Conservation (phyloP, 1,139 yeast genomes). For the Sugiyamaella neomexicana region DNA sequence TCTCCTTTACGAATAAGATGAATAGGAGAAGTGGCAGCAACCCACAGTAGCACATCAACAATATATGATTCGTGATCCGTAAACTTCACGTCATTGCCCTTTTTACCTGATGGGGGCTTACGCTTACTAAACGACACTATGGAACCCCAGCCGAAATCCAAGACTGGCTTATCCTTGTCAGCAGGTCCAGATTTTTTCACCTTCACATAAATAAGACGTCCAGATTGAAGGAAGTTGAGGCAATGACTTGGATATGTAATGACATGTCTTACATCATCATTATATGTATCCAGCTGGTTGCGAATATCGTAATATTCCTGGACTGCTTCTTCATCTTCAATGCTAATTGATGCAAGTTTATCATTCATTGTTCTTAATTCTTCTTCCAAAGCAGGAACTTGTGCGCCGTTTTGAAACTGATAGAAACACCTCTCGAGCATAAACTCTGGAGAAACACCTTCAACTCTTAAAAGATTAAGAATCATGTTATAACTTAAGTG, state of each 20-base stretch:
- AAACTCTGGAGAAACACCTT: constrained; percentile 96
- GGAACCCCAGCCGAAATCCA: constrained; percentile 93
- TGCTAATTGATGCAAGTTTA: constrained; percentile 49
- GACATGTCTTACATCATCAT: constrained; percentile 75
- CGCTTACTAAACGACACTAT: constrained; percentile 77
- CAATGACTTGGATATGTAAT: constrained; percentile 92
- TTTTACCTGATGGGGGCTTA: constrained; percentile 26
- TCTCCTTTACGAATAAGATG: constrained; percentile 46
- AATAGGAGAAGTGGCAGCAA: constrained; percentile 66
- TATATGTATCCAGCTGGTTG: constrained; percentile 67
- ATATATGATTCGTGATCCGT: constrained; percentile 86
- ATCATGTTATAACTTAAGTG: constrained; percentile 97
- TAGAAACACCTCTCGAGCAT: constrained; percentile 93
- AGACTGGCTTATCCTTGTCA: constrained; percentile 30
- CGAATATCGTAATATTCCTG: constrained; percentile 81
- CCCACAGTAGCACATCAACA: constrained; percentile 68
- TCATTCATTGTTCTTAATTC: constrained; percentile 55
- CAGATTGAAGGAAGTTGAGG: constrained; percentile 81
- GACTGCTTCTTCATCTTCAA: constrained; percentile 73
- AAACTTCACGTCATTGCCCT: constrained; percentile 41
- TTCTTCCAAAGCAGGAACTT: constrained; percentile 80
- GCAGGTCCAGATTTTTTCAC: constrained; percentile 41
- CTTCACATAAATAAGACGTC: constrained; percentile 74
- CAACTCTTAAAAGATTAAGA: constrained; percentile 91
- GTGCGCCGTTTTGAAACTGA: constrained; percentile 91